A percentile compares a stretch with the other conserved stretches of the same genome.
These are phyloP conservation scores for Sugiyamaella japonica DNA, from an alignment of 1,139 yeast genomes.

Conservation along the genomic window DNA sequence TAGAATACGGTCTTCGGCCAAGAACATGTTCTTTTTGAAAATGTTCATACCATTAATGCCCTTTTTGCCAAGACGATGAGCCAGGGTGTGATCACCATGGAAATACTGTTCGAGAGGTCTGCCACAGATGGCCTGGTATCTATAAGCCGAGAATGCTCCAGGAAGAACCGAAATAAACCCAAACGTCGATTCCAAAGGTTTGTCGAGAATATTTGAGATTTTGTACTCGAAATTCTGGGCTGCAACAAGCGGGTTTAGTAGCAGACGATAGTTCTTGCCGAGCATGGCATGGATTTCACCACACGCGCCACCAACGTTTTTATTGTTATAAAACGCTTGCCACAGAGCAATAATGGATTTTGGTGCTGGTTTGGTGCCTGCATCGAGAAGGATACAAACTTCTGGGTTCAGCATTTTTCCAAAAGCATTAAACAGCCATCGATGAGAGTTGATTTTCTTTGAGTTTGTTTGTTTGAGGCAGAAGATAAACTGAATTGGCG, in stretches of 20 bases:
- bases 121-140: slow-evolving; percentile 34
- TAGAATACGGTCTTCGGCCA: slow-evolving; percentile 92
- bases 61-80: slow-evolving; percentile 47
- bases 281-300: slow-evolving; percentile 95
- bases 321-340: slow-evolving; percentile 94
- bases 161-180: slow-evolving; percentile 94
- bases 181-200: slow-evolving; percentile 88
- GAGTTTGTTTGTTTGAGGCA: slow-evolving; percentile 87
- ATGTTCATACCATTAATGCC: slow-evolving; percentile 58
- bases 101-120: slow-evolving; percentile 85
- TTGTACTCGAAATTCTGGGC: slow-evolving; percentile 96
- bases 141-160: slow-evolving; percentile 91
- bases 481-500: slow-evolving; percentile 86
- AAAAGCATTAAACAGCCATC: slow-evolving; percentile 95
- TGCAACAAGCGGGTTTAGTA: slow-evolving; percentile 84
- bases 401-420: slow-evolving; percentile 86
- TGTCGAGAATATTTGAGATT: slow-evolving; percentile 90
- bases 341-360: slow-evolving; percentile 86
- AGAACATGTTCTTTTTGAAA: slow-evolving; percentile 89
- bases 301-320: slow-evolving; percentile 97
- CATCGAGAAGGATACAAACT: slow-evolving; percentile 81
- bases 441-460: slow-evolving; percentile 90
- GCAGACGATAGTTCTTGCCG: slow-evolving; percentile 78
- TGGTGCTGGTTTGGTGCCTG: slow-evolving; percentile 90
- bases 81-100: slow-evolving; percentile 74